These are phyloP conservation scores for Collybia mongolica DNA, from an alignment of 768 basidiomycete genomes.

Conservation along the genomic window DNA sequence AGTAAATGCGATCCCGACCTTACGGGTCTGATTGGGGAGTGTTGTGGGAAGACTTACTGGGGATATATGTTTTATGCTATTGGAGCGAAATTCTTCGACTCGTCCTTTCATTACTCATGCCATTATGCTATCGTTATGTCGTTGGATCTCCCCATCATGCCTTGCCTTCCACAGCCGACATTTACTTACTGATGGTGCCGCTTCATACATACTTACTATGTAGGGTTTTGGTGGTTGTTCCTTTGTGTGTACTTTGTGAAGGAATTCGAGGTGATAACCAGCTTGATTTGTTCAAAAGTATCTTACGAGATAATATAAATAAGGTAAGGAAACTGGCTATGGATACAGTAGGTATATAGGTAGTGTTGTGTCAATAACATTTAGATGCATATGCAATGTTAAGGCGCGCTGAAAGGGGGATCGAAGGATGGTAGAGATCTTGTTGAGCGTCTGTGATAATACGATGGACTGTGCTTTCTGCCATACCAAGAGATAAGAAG, in stretches of 20 bases:
- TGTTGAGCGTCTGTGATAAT: slow-evolving; percentile 63
- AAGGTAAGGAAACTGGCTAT: no score
- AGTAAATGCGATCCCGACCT: not conserved
- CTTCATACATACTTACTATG: slow-evolving; percentile 19
- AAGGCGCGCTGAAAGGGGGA: slow-evolving; percentile 47
- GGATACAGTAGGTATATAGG: not conserved
- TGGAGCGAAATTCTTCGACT: slow-evolving; percentile 39
- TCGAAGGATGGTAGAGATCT: slow-evolving; percentile 61
- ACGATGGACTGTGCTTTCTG: slow-evolving; percentile 51
- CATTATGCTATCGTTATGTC: slow-evolving; percentile 34
- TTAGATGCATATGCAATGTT: slow-evolving; percentile 60
- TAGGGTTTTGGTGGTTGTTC: slow-evolving; percentile 54
- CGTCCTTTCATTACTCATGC: slow-evolving; percentile 50
- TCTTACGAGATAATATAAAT: no score
- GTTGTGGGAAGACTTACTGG: not conserved
- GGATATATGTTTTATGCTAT: slow-evolving; percentile 13
- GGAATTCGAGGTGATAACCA: slow-evolving; percentile 61
- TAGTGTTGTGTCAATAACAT: slow-evolving; percentile 10
- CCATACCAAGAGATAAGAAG: slow-evolving; percentile 51
- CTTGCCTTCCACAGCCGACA: not conserved
- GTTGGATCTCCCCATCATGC: slow-evolving; percentile 26
- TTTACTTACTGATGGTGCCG: slow-evolving; percentile 26
- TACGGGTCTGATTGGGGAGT: not conserved
- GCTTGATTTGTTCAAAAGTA: slow-evolving; percentile 6
- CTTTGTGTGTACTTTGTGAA: slow-evolving; percentile 46